Evolutionary conservation across 306 rosid genomes (phyloP).

Genomic region (Cucumis melo): DNA sequence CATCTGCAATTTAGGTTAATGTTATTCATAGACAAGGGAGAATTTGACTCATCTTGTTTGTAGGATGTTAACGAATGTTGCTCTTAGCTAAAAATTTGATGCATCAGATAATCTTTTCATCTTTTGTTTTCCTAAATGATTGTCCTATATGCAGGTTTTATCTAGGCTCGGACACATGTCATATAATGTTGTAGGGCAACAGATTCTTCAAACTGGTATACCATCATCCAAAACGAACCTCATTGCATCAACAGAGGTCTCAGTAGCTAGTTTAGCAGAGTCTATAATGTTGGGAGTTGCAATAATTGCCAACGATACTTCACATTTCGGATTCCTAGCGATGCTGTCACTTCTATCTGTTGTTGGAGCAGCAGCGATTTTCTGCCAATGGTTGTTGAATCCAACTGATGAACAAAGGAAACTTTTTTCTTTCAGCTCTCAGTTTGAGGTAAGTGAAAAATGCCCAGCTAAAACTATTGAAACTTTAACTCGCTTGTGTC

Average conservation of each 20-base stretch:
- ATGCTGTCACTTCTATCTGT: slow-evolving; percentile 72
- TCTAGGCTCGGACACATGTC: slow-evolving; percentile 96
- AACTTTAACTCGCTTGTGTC: neutral
- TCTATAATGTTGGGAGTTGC: slow-evolving; percentile 78
- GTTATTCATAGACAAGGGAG: neutral
- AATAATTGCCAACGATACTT: slow-evolving; percentile 67
- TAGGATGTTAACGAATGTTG: neutral
- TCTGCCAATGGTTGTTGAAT: slow-evolving; percentile 78
- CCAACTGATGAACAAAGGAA: slow-evolving; percentile 68
- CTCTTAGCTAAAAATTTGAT: neutral
- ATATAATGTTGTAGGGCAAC: slow-evolving; percentile 82
- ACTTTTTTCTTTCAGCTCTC: slow-evolving; percentile 57
- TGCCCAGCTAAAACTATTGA: neutral
- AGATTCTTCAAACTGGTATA: slow-evolving; percentile 87
- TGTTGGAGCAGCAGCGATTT: slow-evolving; percentile 73
- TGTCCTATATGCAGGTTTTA: slow-evolving; percentile 41
- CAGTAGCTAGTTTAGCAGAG: slow-evolving; percentile 92
- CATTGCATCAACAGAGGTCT: slow-evolving; percentile 86
- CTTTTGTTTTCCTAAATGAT: slow-evolving; percentile 7
- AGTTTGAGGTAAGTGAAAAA: neutral
- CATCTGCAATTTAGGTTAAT: neutral
- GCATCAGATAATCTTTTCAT: neutral
- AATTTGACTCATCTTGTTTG: neutral
- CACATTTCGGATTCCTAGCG: slow-evolving; percentile 66
- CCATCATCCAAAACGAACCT: slow-evolving; percentile 91